A percentile compares a stretch with the other conserved stretches of the same genome.
These are phyloP conservation scores for Onygena corvina DNA, from an alignment of 2,329 filamentous ascomycete species.

Conservation along the genomic window DNA sequence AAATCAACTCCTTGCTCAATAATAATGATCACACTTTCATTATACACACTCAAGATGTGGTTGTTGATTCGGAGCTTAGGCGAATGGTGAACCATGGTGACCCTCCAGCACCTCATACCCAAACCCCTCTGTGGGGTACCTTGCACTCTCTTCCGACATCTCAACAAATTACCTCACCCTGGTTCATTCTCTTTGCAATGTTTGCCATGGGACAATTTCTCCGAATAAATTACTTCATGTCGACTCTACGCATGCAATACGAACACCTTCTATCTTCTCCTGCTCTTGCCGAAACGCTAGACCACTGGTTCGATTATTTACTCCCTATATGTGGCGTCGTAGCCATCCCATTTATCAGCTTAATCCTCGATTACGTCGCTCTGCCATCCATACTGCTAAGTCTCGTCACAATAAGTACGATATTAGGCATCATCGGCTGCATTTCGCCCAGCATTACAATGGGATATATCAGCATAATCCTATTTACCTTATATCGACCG, in stretches of 20 bases:
- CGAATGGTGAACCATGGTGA: slow-evolving; percentile 49
- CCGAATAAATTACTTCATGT: slow-evolving; percentile 79
- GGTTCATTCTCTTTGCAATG: slow-evolving; percentile 70
- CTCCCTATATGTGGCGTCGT: slow-evolving; percentile 69
- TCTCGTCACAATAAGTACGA: slow-evolving; percentile 59
- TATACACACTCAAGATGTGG: neutral
- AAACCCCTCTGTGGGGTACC: slow-evolving; percentile 63
- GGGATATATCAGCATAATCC: slow-evolving; percentile 58
- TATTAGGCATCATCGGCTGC: slow-evolving; percentile 64
- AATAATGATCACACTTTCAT: slow-evolving; percentile 11
- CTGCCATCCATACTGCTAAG: slow-evolving; percentile 57
- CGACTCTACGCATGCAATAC: slow-evolving; percentile 72
- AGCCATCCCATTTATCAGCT: slow-evolving; percentile 72
- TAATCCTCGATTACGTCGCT: slow-evolving; percentile 63
- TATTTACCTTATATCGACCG: slow-evolving; percentile 80
- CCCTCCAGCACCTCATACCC: slow-evolving; percentile 56
- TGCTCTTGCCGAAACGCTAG: slow-evolving; percentile 54
- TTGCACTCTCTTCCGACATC: slow-evolving; percentile 61
- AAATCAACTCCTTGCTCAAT: slow-evolving; percentile 48
- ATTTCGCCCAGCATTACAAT: slow-evolving; percentile 56
- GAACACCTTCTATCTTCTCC: slow-evolving; percentile 56
- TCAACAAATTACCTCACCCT: slow-evolving; percentile 65
- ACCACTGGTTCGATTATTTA: slow-evolving; percentile 72
- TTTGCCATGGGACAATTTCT: slow-evolving; percentile 66
- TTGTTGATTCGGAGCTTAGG: slow-evolving; percentile 32